Evolutionary conservation across 345 rosid genomes (phyloP).

Genomic region (Syzygium oleosum): DNA sequence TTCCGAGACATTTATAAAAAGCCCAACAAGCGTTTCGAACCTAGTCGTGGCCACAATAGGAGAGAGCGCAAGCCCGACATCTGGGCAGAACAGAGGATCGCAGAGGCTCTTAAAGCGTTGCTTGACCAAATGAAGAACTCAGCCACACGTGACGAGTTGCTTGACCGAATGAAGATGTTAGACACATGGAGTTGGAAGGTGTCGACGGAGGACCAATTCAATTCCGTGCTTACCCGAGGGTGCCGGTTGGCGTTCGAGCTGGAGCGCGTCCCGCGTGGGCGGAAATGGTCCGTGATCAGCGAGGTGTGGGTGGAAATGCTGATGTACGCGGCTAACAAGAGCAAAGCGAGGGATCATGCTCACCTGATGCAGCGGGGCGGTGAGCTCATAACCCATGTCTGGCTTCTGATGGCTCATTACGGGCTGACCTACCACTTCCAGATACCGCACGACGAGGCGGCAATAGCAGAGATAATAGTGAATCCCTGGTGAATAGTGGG

Average conservation of each 20-base stretch:
- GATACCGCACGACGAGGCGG: accelerated
- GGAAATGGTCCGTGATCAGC: background rate
- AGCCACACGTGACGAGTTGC: background rate
- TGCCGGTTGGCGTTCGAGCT: constrained; percentile 1
- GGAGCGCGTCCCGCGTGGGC: accelerated
- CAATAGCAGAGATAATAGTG: background rate
- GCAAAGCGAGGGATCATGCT: background rate
- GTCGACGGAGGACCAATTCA: constrained; percentile 8
- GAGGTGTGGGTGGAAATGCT: constrained; percentile 18
- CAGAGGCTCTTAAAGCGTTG: background rate
- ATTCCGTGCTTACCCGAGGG: background rate
- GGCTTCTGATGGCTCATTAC: background rate
- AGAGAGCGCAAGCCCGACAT: background rate
- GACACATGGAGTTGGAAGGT: background rate
- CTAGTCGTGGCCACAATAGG: background rate
- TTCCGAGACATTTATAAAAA: background rate
- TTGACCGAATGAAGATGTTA: background rate
- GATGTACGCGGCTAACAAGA: background rate
- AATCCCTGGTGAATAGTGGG: background rate
- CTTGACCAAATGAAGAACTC: background rate
- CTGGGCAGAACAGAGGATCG: background rate
- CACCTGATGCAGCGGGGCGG: background rate
- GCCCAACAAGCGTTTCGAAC: background rate
- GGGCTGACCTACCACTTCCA: background rate
- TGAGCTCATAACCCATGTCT: background rate